Evolutionary conservation across 371 early-diverging fungal species (phyloP), one percentile per base, ranked within the genome.

Genomic region (Mucor plumbeus): DNA sequence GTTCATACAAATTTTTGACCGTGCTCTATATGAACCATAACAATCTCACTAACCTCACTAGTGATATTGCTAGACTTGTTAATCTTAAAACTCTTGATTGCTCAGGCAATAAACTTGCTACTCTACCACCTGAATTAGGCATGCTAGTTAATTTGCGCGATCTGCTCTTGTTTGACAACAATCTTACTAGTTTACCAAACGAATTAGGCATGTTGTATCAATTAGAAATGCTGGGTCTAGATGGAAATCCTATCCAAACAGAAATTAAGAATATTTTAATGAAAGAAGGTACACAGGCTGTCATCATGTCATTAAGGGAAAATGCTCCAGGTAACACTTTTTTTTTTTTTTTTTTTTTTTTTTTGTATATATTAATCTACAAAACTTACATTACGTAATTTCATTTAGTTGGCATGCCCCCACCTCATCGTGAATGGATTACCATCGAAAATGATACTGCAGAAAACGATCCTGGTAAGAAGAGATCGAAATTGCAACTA

Each of bases 181-280:
- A 89, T 62, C 77, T 99, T 26, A 80, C 90, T 9, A 90, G 84
- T 14, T 71, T 99, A 58, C 99, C 99, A 5, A 82, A 83, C 56
- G 99, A 98, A 76, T 78, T 99, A 44, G 99, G 99, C 5, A 90
- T 89, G 14, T 82, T 99, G 48, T 97, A 89, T 73, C 94, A 95
- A 73, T 80, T 99, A 57, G 97, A 98, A 67, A 90, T 83, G 13
- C 80, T 99, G n/a, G 97, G 98, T 4, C 71, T 99, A 36, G 96
- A 99, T 75, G 98, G 99, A 26, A 99, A 99, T 80, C 99, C 99
- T 11, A 72, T 99, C 57, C 80, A 91, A 54, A 93, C 96, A 17
- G 94, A 95, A 19, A 83, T 97, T 57, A 86, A 88, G 69, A 81
- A 84, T 5, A 69, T 97, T 38, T 74, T 95, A 47, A 90, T 94